A percentile compares a stretch with the other conserved stretches of the same genome.
Evolutionary conservation across 2,329 filamentous ascomycete species (phyloP).

Genomic region (Phoma sp.): DNA sequence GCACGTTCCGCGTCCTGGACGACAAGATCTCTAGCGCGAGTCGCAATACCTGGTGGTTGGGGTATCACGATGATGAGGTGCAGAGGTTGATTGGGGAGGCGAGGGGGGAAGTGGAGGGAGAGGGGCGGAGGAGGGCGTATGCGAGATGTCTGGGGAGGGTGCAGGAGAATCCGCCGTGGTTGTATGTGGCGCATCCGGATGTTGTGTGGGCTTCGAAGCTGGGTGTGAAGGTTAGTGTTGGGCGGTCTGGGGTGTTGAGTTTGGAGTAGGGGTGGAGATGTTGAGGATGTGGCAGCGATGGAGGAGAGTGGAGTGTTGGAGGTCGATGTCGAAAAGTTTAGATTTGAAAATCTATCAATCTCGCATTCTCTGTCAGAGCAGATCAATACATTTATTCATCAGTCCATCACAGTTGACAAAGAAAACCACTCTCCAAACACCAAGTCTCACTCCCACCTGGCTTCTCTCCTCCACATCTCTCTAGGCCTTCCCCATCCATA

Average conservation of each 20-base stretch:
- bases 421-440: too few species aligned
- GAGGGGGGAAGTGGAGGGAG: background rate
- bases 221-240: background rate
- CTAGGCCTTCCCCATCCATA: too few species aligned
- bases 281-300: background rate
- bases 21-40: conserved; percentile 9
- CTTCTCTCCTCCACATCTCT: too few species aligned
- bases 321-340: too few species aligned
- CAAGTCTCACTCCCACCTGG: too few species aligned
- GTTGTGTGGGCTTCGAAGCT: background rate
- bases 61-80: background rate
- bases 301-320: too few species aligned
- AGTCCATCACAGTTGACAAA: too few species aligned
- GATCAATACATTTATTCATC: too few species aligned
- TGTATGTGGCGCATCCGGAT: background rate
- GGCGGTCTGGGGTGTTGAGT: background rate
- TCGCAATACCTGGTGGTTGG: conserved; percentile 5
- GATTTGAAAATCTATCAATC: too few species aligned
- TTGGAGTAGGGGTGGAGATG: background rate
- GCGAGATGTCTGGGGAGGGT: background rate
- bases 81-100: background rate
- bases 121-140: background rate
- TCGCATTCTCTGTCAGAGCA: too few species aligned
- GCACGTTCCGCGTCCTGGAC: conserved; percentile 9
- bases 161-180: background rate